These are phyloP conservation scores for Solanum sparsipilum DNA, from an alignment of 257 asterid genomes.

Conservation along the genomic window DNA sequence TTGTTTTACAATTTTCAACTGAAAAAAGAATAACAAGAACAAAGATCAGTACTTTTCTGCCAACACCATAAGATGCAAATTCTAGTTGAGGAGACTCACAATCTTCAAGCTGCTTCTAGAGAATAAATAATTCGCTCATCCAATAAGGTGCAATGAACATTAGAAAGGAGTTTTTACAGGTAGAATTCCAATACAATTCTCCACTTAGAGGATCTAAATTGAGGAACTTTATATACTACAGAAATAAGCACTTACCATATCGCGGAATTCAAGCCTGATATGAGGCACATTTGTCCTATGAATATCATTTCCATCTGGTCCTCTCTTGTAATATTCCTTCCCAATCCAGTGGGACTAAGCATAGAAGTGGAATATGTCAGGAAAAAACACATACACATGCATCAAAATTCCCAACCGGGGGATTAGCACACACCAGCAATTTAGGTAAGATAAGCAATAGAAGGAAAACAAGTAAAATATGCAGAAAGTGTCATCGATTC, in stretches of 20 bases:
- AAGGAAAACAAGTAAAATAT: not conserved
- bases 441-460: not conserved
- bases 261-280: slow-evolving; percentile 87
- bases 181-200: not conserved
- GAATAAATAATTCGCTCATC: not conserved
- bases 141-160: not conserved
- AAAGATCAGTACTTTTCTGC: not conserved
- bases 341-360: slow-evolving; percentile 92
- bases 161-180: not conserved
- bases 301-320: slow-evolving; percentile 92
- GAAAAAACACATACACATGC: not conserved
- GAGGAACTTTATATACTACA: not conserved
- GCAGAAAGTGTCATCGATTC: not conserved
- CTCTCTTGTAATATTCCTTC: slow-evolving; percentile 68
- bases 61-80: not conserved
- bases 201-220: not conserved
- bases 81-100: not conserved
- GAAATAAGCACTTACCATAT: slow-evolving; percentile 40
- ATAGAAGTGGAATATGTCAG: not conserved
- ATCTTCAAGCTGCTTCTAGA: not conserved
- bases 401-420: not conserved
- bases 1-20: not conserved
- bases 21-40: not conserved
- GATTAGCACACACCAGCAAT: not conserved
- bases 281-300: slow-evolving; percentile 95